These are phyloP conservation scores for Rhypophila decipiens DNA, from an alignment of 495 filamentous ascomycete species.

Conservation along the genomic window DNA sequence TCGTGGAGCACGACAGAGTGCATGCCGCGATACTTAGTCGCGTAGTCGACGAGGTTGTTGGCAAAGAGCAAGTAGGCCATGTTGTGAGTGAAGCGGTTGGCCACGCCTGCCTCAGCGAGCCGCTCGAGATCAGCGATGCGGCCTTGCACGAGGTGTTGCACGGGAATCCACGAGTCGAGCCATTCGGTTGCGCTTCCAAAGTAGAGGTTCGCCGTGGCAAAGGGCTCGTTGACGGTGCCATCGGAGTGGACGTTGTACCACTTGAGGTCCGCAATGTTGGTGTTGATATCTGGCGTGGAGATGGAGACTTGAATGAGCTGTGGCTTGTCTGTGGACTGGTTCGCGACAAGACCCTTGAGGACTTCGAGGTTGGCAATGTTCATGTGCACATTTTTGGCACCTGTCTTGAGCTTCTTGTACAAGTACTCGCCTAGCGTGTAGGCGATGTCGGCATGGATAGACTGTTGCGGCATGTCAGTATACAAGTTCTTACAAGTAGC, in stretches of 20 bases:
- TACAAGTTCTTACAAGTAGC: constrained; percentile 21
- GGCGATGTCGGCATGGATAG: constrained; percentile 57
- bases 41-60: constrained; percentile 50
- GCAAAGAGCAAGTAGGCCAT: constrained; percentile 61
- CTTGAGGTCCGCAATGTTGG: constrained; percentile 14
- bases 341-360: constrained; percentile 51
- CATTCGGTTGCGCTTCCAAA: constrained; percentile 24
- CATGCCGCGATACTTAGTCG: constrained; percentile 12
- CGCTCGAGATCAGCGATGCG: constrained; percentile 31
- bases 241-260: constrained; percentile 25
- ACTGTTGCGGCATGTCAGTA: too few species aligned
- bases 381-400: constrained; percentile 29
- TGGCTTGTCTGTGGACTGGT: constrained; percentile 15
- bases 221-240: constrained; percentile 17
- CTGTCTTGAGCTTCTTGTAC: constrained; percentile 40
- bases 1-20: constrained; percentile 19
- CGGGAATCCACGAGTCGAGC: constrained; percentile 31
- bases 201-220: constrained; percentile 29
- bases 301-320: constrained; percentile 30
- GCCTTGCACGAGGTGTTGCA: constrained; percentile 34
- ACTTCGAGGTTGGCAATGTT: constrained; percentile 48
- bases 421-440: constrained; percentile 51
- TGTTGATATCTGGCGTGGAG: constrained; percentile 18
- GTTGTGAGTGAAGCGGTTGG: constrained; percentile 41
- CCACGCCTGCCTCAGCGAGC: constrained; percentile 32